phyloP scores from a whole-genome alignment of 768 basidiomycete genomes.

The Pleurotus djamor region DNA sequence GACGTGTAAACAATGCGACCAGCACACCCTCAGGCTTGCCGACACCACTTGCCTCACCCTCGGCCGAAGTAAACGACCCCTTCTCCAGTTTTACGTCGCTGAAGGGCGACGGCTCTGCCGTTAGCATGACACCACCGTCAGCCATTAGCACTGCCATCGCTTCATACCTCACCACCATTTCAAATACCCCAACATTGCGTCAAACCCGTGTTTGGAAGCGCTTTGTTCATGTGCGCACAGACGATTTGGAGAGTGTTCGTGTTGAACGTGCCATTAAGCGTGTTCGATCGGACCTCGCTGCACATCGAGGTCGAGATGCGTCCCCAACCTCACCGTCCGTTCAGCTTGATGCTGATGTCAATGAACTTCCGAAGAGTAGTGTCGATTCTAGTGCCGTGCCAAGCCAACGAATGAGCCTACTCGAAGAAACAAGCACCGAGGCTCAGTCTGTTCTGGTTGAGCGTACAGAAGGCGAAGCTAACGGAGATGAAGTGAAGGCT shows the following conservation, averaged over 20 bases:
- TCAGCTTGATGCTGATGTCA: background rate
- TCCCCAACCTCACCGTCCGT: background rate
- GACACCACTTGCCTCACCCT: conserved; percentile 49
- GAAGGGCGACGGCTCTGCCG: conserved; percentile 23
- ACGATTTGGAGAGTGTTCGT: conserved; percentile 85
- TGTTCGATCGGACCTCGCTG: conserved; percentile 80
- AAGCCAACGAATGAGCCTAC: background rate
- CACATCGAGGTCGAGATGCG: conserved; percentile 43
- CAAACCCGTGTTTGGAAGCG: conserved; percentile 75
- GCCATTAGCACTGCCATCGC: conserved; percentile 53
- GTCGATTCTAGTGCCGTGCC: background rate
- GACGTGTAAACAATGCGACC: conserved; percentile 29
- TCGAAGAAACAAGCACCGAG: conserved; percentile 1
- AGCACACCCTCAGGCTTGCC: conserved; percentile 31
- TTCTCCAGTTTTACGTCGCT: conserved; percentile 43
- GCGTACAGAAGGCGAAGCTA: background rate
- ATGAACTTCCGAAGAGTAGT: background rate
- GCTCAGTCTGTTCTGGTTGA: background rate
- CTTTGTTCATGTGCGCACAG: conserved; percentile 82
- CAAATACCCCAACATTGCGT: conserved; percentile 64
- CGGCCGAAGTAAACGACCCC: conserved; percentile 59
- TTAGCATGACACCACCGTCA: conserved; percentile 16
- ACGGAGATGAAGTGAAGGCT: conserved; percentile 2
- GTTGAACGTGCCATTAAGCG: conserved; percentile 88
- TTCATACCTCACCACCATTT: conserved; percentile 75